phyloP scores from a whole-genome alignment of 1,284 basidiomycete species.

The Rhizoctonia solani region DNA sequence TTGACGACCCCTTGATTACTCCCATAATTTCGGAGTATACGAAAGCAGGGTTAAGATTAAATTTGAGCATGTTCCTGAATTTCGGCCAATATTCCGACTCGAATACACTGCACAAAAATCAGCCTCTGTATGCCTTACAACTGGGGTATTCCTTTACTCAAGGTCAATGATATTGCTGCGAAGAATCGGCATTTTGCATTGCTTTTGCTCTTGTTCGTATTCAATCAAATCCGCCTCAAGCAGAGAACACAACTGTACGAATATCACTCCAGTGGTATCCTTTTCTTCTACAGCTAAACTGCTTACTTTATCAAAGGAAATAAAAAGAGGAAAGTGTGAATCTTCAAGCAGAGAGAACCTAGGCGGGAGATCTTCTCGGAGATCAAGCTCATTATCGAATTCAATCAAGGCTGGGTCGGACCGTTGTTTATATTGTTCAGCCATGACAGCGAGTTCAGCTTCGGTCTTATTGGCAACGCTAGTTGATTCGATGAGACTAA shows the following conservation, averaged over 20 bases:
- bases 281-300: not conserved
- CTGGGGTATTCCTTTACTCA: too few species aligned
- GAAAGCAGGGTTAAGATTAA: not conserved
- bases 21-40: conserved; percentile 19
- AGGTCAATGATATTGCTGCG: too few species aligned
- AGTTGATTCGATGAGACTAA: not conserved
- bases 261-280: too few species aligned
- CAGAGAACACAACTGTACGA: not conserved
- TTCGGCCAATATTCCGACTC: conserved; percentile 5
- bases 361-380: conserved; percentile 3
- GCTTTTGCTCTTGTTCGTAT: conserved; percentile 24
- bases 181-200: too few species aligned
- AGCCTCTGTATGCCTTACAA: not conserved
- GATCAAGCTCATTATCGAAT: conserved; percentile 22
- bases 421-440: not conserved
- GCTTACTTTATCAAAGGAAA: conserved; percentile 29
- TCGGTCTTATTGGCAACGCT: not conserved
- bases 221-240: conserved; percentile 22
- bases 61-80: not conserved
- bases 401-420: not conserved
- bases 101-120: conserved; percentile 10
- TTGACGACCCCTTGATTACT: not conserved
- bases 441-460: not conserved
- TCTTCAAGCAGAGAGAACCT: not conserved
- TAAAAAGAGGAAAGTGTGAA: conserved; percentile 31